Base-by-base conservation (phyloP, 2,329 filamentous ascomycete genomes). In the Lizonia empirigonia region DNA sequence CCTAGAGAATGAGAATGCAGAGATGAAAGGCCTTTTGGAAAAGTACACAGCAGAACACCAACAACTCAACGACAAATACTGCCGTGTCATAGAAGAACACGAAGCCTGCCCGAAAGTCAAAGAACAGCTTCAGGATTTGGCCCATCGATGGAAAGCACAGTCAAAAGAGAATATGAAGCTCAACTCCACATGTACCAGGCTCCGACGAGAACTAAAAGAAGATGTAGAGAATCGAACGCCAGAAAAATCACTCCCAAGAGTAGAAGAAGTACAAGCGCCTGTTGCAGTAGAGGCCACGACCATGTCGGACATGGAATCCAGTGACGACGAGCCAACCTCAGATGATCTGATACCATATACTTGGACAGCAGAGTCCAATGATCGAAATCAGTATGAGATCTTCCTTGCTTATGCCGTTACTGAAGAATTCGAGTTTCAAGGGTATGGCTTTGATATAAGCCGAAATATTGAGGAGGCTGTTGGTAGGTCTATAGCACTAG, bases 261-360 rank as follows among this genome's bases (percentile, higher is more conserved):
- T 39, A 33, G 38, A 48, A 47, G 32, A 53, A 33, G 38, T 42
- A 44, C 26, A 44, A 33, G 19, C 32, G 13, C 50, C 50, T 47
- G 8, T 32, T 53, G 32, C 13, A 35, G 16, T 53, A 53, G 50
- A 53, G 32, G 44, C 50, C n/a, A 53, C 37, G 32, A 47, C 50
- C 16, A 44, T 44, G 36, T 44, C 27, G 19, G 50, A 48, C 32
- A 48, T 53, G 4, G 42, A 44, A 44, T 38, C 27, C 26, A 53
- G 50, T 22, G 37, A 53, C 13, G 37, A 53, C 42, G 24, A 52
- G 49, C 32, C n/a, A 44, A 35, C 19, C 42, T 24, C 24, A 44
- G 49, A 52, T 47, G 4, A 39, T 38, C 23, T 39, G 22, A 26
- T 7, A 47, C 18, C 22, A 33, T 39, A 47, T 32, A 52, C 49